A percentile compares a stretch with the other conserved stretches of the same genome.
Evolutionary conservation across 768 basidiomycete genomes (phyloP).

Genomic region (Sarcodon sp.): DNA sequence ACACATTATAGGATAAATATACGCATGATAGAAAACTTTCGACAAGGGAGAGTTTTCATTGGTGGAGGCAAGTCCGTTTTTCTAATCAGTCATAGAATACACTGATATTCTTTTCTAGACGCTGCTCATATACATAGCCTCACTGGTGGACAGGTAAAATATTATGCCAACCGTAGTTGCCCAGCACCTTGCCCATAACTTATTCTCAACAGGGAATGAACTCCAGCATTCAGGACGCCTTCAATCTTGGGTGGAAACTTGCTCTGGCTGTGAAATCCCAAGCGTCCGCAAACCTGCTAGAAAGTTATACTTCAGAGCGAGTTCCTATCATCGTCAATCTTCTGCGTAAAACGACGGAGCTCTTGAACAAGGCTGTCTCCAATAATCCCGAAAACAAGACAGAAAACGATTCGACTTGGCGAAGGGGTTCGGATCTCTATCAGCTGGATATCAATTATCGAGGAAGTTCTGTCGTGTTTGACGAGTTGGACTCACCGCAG

Average conservation of each 20-base stretch:
- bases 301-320: slow-evolving; percentile 16
- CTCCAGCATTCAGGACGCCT: slow-evolving; percentile 15
- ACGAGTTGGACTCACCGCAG: slow-evolving; percentile 14
- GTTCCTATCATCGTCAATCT: slow-evolving; percentile 16
- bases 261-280: slow-evolving; percentile 15
- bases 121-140: slow-evolving; percentile 35
- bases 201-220: slow-evolving; percentile 14
- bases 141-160: slow-evolving; percentile 24
- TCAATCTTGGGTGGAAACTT: slow-evolving; percentile 19
- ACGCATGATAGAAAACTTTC: slow-evolving; percentile 31
- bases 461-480: slow-evolving; percentile 33
- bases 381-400: slow-evolving; percentile 22
- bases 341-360: slow-evolving; percentile 11
- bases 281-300: slow-evolving; percentile 12
- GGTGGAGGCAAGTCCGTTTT: slow-evolving; percentile 25
- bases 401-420: slow-evolving; percentile 3
- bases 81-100: neutral
- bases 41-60: slow-evolving; percentile 30
- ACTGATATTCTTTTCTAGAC: slow-evolving; percentile 18
- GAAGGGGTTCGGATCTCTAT: slow-evolving; percentile 8
- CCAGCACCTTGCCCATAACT: neutral
- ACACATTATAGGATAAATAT: slow-evolving; percentile 26
- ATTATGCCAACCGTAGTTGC: neutral
- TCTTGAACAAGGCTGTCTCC: slow-evolving; percentile 5
- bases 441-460: slow-evolving; percentile 44